Percentiles rank a stretch among this genome's conserved stretches.
Conservation (phyloP, 2,329 filamentous ascomycete genomes). For the Calonectria henricotiae region DNA sequence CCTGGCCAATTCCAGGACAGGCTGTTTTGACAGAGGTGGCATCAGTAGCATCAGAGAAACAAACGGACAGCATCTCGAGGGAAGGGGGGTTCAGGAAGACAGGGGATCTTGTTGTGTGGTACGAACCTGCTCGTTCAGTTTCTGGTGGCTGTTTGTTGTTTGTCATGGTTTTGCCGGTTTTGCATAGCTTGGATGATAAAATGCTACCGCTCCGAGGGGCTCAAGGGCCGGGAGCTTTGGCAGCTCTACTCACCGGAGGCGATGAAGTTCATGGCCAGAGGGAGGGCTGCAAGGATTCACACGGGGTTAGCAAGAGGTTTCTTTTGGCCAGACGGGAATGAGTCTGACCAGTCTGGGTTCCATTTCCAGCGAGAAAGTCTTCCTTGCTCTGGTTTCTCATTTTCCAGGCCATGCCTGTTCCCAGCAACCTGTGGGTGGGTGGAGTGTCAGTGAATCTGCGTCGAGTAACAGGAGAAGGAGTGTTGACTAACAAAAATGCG, state of each 20-base stretch:
- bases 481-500: constrained; percentile 77
- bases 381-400: constrained; percentile 77
- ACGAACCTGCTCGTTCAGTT: constrained; percentile 62
- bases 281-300: constrained; percentile 72
- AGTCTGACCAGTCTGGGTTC: constrained; percentile 86
- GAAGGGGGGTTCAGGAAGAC: constrained; percentile 52
- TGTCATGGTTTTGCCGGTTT: constrained; percentile 41
- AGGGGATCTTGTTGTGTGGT: constrained; percentile 60
- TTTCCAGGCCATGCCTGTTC: constrained; percentile 72
- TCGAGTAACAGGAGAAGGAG: background rate
- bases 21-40: constrained; percentile 1
- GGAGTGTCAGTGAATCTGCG: constrained; percentile 40
- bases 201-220: constrained; percentile 76
- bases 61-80: constrained; percentile 44
- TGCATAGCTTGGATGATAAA: constrained; percentile 27
- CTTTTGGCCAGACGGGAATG: background rate
- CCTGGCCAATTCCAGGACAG: background rate
- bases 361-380: constrained; percentile 83
- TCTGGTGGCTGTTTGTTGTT: constrained; percentile 38
- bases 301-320: background rate
- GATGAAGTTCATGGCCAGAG: constrained; percentile 90
- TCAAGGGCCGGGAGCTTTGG: constrained; percentile 48
- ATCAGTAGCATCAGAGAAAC: constrained; percentile 52
- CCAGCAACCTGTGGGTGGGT: constrained; percentile 70
- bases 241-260: constrained; percentile 86